phyloP scores from a whole-genome alignment of 371 early-diverging fungal genomes.

The Globomyces sp. region DNA sequence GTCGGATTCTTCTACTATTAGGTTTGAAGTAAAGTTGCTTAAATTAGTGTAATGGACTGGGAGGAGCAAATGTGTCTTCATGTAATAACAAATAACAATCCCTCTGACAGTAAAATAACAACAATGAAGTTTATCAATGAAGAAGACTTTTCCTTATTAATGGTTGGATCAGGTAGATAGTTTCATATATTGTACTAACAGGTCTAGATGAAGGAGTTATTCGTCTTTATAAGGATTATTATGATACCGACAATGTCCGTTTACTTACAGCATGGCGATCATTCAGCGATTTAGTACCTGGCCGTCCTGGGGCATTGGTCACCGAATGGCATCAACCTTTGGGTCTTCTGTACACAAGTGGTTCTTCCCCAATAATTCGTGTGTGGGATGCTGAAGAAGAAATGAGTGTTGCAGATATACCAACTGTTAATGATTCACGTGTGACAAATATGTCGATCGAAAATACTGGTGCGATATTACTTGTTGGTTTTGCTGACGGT shows the following conservation, averaged over 20 bases:
- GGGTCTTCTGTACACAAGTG: conserved; percentile 69
- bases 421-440: conserved; percentile 30
- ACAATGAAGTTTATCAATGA: conserved; percentile 87
- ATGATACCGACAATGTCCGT: conserved; percentile 58
- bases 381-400: conserved; percentile 87
- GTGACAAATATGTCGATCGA: conserved; percentile 76
- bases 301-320: conserved; percentile 52
- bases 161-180: conserved; percentile 70
- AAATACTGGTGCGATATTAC: conserved; percentile 63
- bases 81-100: conserved; percentile 67
- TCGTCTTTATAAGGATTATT: conserved; percentile 72
- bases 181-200: neutral
- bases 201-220: conserved; percentile 74
- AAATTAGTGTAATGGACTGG: conserved; percentile 77
- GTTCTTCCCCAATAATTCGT: conserved; percentile 68
- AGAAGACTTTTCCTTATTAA: conserved; percentile 76
- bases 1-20: conserved; percentile 58
- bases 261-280: conserved; percentile 77
- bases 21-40: conserved; percentile 49
- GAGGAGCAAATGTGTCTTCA: conserved; percentile 58
- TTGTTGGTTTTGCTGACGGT: conserved; percentile 84
- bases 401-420: conserved; percentile 61
- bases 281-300: conserved; percentile 63
- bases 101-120: conserved; percentile 65
- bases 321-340: conserved; percentile 80